Conservation (phyloP, 2,329 filamentous ascomycete genomes). For the Amesomyces nigricolor region DNA sequence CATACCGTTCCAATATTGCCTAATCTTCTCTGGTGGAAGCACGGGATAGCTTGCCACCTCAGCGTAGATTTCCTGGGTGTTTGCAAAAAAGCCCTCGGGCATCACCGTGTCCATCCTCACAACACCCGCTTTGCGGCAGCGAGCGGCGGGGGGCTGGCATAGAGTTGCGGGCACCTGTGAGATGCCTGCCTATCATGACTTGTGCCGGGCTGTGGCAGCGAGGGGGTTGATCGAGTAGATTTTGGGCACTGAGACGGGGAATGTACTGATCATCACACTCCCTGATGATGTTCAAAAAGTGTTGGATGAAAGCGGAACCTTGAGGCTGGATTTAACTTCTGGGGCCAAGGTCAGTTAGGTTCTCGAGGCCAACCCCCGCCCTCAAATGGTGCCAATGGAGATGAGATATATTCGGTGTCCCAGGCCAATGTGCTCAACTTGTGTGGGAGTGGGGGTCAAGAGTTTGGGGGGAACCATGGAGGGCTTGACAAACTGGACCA, state of each 20-base stretch:
- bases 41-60: slow-evolving; percentile 48
- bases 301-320: not conserved
- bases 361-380: not conserved
- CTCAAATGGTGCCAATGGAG: not conserved
- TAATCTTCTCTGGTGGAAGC: slow-evolving; percentile 48
- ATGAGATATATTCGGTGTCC: not conserved
- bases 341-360: not conserved
- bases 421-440: not conserved
- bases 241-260: not conserved
- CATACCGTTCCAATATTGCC: slow-evolving; percentile 53
- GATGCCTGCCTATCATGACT: slow-evolving; percentile 13
- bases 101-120: slow-evolving; percentile 38
- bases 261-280: too few relatives aligned
- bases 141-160: not conserved
- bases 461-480: not conserved
- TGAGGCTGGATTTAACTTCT: not conserved
- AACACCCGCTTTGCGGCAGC: not conserved
- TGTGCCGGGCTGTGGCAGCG: not conserved
- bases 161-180: slow-evolving; percentile 3
- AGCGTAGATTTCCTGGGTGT: slow-evolving; percentile 46
- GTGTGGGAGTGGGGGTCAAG: not conserved
- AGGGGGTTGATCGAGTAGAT: not conserved
- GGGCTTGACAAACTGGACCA: not conserved
- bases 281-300: too few relatives aligned
- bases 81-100: slow-evolving; percentile 54